A percentile compares a stretch with the other conserved stretches of the same genome.
phyloP scores from a whole-genome alignment of 1,139 yeast species.

The Scheffersomyces insectosa region DNA sequence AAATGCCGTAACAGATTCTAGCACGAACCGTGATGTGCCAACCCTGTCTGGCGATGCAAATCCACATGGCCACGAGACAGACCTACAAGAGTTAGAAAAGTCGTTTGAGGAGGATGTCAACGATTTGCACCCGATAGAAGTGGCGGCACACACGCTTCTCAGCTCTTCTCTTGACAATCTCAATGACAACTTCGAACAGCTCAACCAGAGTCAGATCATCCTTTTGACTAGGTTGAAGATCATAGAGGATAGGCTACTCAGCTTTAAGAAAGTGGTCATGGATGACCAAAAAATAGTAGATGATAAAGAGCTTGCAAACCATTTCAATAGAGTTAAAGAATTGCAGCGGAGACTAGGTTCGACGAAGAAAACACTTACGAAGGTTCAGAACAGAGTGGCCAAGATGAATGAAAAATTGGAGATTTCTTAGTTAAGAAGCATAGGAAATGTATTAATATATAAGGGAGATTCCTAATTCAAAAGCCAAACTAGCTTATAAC shows the following conservation, averaged over 20 bases:
- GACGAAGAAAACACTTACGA: slow-evolving; percentile 30
- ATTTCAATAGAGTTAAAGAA: slow-evolving; percentile 31
- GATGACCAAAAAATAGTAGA: slow-evolving; percentile 15
- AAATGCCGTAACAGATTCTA: too few species aligned
- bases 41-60: too few species aligned
- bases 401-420: slow-evolving; percentile 6
- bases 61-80: too few species aligned
- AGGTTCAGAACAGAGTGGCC: slow-evolving; percentile 35
- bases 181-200: slow-evolving; percentile 50
- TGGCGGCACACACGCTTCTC: slow-evolving; percentile 55
- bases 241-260: slow-evolving; percentile 37
- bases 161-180: slow-evolving; percentile 55
- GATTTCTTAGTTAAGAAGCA: too few species aligned
- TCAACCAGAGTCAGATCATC: slow-evolving; percentile 58
- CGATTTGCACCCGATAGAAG: slow-evolving; percentile 55
- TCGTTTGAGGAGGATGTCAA: slow-evolving; percentile 3
- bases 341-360: slow-evolving; percentile 35
- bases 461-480: too few species aligned
- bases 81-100: too few species aligned
- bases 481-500: too few species aligned
- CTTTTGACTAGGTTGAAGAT: slow-evolving; percentile 48
- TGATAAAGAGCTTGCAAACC: slow-evolving; percentile 25
- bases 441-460: too few species aligned
- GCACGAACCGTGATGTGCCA: too few species aligned
- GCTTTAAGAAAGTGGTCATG: slow-evolving; percentile 22